Evolutionary conservation across 2,329 filamentous ascomycete species (phyloP), one percentile per base, ranked within the genome.

Genomic region (Stenocarpella maydis): DNA sequence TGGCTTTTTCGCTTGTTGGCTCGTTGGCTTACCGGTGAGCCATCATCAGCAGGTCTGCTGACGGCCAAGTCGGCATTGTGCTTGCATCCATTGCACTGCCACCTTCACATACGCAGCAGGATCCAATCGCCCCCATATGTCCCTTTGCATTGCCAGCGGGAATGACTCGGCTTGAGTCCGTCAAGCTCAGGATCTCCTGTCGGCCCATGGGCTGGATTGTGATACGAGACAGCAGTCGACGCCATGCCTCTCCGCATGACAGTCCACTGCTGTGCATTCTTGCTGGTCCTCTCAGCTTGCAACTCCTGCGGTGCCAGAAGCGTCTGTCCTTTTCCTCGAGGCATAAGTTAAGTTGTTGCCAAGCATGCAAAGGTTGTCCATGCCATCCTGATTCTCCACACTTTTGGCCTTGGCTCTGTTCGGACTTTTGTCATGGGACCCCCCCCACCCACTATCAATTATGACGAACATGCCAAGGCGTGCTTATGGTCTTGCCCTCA

Each of bases 101-200:
- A 47, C 58, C 24, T 14, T 24, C 12, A 34, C 41, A 5, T 19
- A 31, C 39, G 7, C 41, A n/a, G 41, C 19, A 61, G 58, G 58
- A 61, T 61, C 19, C 39, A 28, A 61, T 34, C 55, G 34, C 55
- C 15, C 26, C 41, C 55, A 47, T 12, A 41, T 47, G 26, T 47
- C 9, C 41, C 31, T 47, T 45, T 61, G 55, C 17, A 61, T 17
- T 34, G 34, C 12, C 4, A 41, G 41, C 47, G 41, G 41, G 41
- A 47, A 49, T 61, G 58, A 61, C 58, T 61, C 58, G 58, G 58
- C 58, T 47, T 19, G 19, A 61, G 28, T 47, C 12, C 41, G 2
- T 61, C 24, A 21, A 24, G 55, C 41, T 34, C 34, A 47, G 58
- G 58, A 47, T 47, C n/a, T 15, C 26, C 17, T 21, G 41, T 61